Percentiles rank a stretch among this genome's conserved stretches.
Conservation (phyloP, 169 alveolate species). For the Eimeria nieschulzi region DNA sequence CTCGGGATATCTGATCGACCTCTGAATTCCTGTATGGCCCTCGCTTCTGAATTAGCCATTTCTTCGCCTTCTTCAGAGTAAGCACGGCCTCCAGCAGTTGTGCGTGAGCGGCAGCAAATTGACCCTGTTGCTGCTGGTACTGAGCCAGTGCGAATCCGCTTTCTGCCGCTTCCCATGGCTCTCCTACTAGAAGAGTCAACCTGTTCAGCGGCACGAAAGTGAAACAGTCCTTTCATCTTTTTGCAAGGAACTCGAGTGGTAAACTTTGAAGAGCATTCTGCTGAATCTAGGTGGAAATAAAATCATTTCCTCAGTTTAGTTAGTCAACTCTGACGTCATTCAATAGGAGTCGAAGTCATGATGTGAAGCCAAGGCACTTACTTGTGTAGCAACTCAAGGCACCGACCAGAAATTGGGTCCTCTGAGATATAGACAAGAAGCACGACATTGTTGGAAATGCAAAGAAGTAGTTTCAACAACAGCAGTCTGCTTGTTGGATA, state of each 20-base stretch:
- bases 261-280: background rate
- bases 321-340: too few relatives aligned
- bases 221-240: too few relatives aligned
- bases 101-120: background rate
- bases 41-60: background rate
- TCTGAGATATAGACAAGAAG: too few relatives aligned
- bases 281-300: background rate
- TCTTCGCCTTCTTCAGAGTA: background rate
- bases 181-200: slow-evolving; percentile 5
- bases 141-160: slow-evolving; percentile 7
- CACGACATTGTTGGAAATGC: too few relatives aligned
- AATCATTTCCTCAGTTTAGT: too few relatives aligned
- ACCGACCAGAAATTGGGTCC: too few relatives aligned
- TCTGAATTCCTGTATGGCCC: background rate
- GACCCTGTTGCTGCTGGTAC: slow-evolving; percentile 8
- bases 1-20: background rate
- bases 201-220: background rate
- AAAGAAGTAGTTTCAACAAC: too few relatives aligned
- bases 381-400: too few relatives aligned
- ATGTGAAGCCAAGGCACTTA: too few relatives aligned
- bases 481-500: too few relatives aligned
- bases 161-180: slow-evolving; percentile 7
- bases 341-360: too few relatives aligned
- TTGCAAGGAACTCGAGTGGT: too few relatives aligned
- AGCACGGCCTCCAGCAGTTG: background rate